Evolutionary conservation across 176 grass and related monocot species (phyloP).

Genomic region (Poa annua): DNA sequence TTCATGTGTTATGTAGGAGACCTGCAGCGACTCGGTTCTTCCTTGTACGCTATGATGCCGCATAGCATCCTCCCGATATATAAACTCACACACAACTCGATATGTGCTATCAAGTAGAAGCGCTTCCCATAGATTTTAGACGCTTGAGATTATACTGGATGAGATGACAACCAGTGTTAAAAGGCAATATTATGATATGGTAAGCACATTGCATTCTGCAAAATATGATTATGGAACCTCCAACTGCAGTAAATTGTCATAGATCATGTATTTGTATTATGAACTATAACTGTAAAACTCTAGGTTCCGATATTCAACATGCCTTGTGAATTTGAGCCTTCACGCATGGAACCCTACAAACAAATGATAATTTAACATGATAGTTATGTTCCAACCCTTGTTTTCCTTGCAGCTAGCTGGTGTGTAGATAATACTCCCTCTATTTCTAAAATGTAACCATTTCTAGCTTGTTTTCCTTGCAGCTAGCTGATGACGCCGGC

Average conservation of each 20-base stretch:
- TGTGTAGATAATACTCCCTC: background rate
- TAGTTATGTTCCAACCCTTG: background rate
- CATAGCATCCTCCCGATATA: too few species aligned
- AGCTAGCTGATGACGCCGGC: too few species aligned
- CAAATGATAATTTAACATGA: conserved; percentile 8
- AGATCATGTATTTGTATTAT: background rate
- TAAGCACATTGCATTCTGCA: background rate
- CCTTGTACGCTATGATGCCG: too few species aligned
- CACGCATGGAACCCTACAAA: background rate
- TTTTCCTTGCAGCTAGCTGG: conserved; percentile 17
- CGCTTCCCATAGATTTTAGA: too few species aligned
- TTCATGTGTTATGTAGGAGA: too few species aligned
- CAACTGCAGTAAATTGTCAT: background rate
- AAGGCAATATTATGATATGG: conserved; percentile 4
- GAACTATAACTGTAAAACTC: background rate
- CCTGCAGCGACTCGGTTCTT: too few species aligned
- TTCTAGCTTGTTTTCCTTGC: too few species aligned
- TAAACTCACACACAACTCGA: too few species aligned
- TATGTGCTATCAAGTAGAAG: too few species aligned
- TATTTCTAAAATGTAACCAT: too few species aligned
- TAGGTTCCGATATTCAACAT: background rate
- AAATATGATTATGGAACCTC: conserved; percentile 3
- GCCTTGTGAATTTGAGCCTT: background rate
- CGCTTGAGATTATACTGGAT: conserved; percentile 11
- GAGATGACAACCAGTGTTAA: background rate